Evolutionary conservation across 164 flowering plant genomes (phyloP).

Genomic region (Berberis vulgaris): DNA sequence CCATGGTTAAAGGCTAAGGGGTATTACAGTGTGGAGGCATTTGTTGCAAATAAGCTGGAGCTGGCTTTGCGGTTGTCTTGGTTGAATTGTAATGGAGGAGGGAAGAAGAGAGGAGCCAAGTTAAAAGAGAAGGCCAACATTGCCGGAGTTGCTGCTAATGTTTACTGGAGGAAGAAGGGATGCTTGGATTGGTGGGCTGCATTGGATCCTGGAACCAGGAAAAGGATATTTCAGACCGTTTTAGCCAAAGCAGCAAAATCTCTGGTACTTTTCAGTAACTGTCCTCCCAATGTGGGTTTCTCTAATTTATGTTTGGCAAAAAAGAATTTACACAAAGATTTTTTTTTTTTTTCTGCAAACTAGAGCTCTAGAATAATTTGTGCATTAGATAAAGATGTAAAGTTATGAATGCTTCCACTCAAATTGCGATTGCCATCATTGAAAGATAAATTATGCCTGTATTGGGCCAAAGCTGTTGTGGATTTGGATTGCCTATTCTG

Average conservation of each 20-base stretch:
- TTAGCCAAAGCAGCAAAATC: slow-evolving; percentile 55
- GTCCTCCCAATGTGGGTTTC: background rate
- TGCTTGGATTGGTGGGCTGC: slow-evolving; percentile 85
- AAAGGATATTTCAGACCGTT: slow-evolving; percentile 26
- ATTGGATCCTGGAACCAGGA: slow-evolving; percentile 40
- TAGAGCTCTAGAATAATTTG: no score
- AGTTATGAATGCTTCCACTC: no score
- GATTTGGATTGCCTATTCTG: no score
- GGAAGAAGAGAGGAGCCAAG: slow-evolving; percentile 58
- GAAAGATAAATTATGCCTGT: no score
- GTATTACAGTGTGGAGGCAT: slow-evolving; percentile 69
- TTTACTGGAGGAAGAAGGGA: slow-evolving; percentile 84
- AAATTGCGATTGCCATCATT: no score
- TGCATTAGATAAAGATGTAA: no score
- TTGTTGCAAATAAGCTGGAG: slow-evolving; percentile 73
- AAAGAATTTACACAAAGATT: no score
- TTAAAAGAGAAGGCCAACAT: slow-evolving; percentile 47
- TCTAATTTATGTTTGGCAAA: background rate
- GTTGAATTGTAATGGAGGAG: slow-evolving; percentile 41
- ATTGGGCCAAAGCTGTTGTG: no score
- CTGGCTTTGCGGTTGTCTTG: slow-evolving; percentile 72
- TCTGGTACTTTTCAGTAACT: slow-evolving; percentile 48
- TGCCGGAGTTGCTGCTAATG: slow-evolving; percentile 61
- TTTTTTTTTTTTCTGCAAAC: no score
- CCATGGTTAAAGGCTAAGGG: slow-evolving; percentile 81